Evolutionary conservation across 2,329 filamentous ascomycete genomes (phyloP).

Genomic region (Sporothrix brasiliensis): DNA sequence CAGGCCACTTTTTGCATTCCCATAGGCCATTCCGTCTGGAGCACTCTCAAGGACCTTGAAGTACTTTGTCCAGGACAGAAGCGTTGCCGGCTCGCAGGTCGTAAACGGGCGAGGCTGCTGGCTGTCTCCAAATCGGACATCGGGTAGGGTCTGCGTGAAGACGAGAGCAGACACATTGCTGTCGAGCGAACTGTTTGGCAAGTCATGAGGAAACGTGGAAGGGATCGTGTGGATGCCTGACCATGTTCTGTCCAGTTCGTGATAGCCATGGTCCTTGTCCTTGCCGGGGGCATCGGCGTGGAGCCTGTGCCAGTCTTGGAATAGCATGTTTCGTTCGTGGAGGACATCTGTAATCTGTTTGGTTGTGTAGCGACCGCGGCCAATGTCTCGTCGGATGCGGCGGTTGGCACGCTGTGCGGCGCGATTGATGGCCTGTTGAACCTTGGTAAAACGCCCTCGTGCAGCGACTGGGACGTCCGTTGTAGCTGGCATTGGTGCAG

Average conservation of each 20-base stretch:
- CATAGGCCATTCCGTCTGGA: not conserved
- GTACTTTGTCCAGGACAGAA: conserved; percentile 37
- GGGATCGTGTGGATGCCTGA: conserved; percentile 19
- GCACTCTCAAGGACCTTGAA: conserved; percentile 24
- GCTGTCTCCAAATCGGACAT: not conserved
- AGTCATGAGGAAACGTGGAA: not conserved
- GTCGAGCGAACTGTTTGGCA: not conserved
- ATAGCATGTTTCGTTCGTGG: not conserved
- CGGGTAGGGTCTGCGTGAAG: conserved; percentile 31
- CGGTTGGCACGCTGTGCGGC: not conserved
- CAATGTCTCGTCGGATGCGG: conserved; percentile 14
- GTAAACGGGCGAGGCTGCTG: not conserved
- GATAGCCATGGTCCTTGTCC: not conserved
- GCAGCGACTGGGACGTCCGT: conserved; percentile 9
- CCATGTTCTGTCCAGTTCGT: conserved; percentile 7
- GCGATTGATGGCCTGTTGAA: conserved; percentile 18
- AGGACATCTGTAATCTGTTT: not conserved
- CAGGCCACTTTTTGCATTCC: not conserved
- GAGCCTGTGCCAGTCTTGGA: conserved; percentile 12
- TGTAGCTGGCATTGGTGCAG: not conserved
- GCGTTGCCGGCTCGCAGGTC: conserved; percentile 18
- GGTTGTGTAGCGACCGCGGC: not conserved
- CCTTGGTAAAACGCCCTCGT: not conserved
- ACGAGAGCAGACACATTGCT: conserved; percentile 13
- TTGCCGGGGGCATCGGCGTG: not conserved